Percentiles rank a stretch among this genome's conserved stretches.
Conservation (phyloP, 768 basidiomycete genomes). For the Mycena rebaudengoi region DNA sequence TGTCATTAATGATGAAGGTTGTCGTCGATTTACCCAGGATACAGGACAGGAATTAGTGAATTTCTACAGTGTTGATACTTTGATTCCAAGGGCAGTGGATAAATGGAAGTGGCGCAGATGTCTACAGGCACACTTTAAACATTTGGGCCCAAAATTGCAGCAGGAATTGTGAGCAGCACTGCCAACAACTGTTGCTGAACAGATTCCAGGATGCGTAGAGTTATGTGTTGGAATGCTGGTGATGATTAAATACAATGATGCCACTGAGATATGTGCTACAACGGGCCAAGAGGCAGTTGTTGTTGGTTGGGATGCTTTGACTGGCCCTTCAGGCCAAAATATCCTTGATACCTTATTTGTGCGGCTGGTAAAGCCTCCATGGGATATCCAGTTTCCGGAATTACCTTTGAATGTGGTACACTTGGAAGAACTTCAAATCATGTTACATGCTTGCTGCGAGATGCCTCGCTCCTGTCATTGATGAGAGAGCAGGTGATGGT, state of each 20-base stretch:
- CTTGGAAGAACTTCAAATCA: neutral
- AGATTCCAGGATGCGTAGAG: neutral
- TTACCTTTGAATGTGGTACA: neutral
- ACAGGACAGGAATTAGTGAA: neutral
- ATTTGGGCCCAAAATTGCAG: neutral
- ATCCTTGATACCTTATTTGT: neutral
- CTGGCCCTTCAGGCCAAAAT: neutral
- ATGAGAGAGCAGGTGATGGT: neutral
- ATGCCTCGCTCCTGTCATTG: neutral
- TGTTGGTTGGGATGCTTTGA: neutral
- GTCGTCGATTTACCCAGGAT: neutral
- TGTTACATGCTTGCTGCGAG: neutral
- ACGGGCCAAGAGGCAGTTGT: neutral
- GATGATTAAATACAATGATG: neutral
- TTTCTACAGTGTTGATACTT: neutral
- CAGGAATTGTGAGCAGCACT: neutral
- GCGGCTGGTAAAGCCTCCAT: too few relatives aligned
- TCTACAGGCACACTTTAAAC: neutral
- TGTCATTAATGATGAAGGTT: neutral
- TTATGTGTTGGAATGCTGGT: neutral
- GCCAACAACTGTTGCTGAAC: neutral
- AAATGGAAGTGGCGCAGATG: neutral
- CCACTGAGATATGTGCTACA: neutral
- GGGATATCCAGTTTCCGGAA: neutral
- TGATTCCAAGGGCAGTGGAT: neutral